Base-by-base conservation (phyloP, 2,329 filamentous ascomycete genomes). In the Fonsecaea erecta region DNA sequence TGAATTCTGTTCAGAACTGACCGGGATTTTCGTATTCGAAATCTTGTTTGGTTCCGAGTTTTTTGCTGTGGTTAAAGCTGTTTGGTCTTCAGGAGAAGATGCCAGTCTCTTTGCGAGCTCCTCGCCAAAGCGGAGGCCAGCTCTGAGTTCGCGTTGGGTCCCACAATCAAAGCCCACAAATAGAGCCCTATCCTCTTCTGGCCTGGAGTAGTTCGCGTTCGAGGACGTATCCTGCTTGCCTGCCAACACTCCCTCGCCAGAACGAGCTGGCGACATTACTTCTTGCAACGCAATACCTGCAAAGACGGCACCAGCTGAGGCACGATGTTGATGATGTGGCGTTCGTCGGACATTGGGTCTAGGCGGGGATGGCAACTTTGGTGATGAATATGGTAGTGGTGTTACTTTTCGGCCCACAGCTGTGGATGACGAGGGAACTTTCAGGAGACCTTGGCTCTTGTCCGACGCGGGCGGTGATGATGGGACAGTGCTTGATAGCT, bases 111-210 rank as follows among this genome's bases (percentile, higher is more conserved):
- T 79, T 11, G 77, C 79, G 59, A 81, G 73, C 62, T 78, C 74
- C 66, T 81, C 78, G 8, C 77, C 80, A 67, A 82, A 75, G 9
- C 76, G 72, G 52, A 81, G 71, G 30, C 77, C 78, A 52, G 76
- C 77, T 64, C 76, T 74, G 62, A 82, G 63, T 66, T 80, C 77
- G 66, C 77, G 74, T 69, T 76, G 74, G 21, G 76, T 78, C 2
- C 76, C 74, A 8, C 72, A 67, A 48, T 75, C 73, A 54, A 81
- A 77, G n/a, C 75, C 77, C 24, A 64, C 60, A 46, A 70, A 71
- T 21, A 72, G 24, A 18, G 28, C 34, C 18, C 65, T 58, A n/a
- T 67, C 43, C 12, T 63, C 35, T 34, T 52, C 34, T 30, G 18
- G 34, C 7, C 24, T 28, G 7, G 30, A n/a, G 28, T 37, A 28